Conservation (phyloP, 176 grass and related monocot species). For the Ananas comosus region DNA sequence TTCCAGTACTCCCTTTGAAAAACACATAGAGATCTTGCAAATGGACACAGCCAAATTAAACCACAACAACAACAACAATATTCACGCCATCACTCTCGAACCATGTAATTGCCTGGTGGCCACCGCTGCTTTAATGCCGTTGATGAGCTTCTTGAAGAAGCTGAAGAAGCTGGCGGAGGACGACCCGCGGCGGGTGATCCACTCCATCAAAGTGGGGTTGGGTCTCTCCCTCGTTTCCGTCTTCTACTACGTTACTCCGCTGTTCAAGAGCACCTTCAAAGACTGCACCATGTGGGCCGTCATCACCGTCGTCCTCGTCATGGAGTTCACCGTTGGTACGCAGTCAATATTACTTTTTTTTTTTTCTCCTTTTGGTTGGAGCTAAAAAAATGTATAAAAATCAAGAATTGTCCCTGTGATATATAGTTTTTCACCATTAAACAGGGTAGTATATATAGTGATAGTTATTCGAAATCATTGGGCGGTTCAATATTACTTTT, state of each 20-base stretch:
- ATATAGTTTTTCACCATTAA: not conserved
- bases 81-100: no score
- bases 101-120: no score
- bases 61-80: no score
- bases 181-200: constrained; percentile 45
- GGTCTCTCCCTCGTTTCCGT: constrained; percentile 53
- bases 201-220: constrained; percentile 52
- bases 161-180: constrained; percentile 42
- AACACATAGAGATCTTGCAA: no score
- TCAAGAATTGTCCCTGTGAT: no score
- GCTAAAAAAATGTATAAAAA: no score
- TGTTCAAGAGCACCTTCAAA: constrained; percentile 40
- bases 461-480: no score
- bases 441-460: not conserved
- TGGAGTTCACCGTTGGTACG: constrained; percentile 11
- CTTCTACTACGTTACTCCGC: constrained; percentile 52
- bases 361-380: not conserved
- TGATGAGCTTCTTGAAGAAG: constrained; percentile 19
- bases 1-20: no score
- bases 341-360: no score
- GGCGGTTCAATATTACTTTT: no score
- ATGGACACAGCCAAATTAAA: no score
- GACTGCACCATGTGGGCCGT: constrained; percentile 57
- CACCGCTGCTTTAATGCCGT: no score
- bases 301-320: constrained; percentile 36